Base-by-base conservation (phyloP, 306 rosid species). In the Comarum palustre region DNA sequence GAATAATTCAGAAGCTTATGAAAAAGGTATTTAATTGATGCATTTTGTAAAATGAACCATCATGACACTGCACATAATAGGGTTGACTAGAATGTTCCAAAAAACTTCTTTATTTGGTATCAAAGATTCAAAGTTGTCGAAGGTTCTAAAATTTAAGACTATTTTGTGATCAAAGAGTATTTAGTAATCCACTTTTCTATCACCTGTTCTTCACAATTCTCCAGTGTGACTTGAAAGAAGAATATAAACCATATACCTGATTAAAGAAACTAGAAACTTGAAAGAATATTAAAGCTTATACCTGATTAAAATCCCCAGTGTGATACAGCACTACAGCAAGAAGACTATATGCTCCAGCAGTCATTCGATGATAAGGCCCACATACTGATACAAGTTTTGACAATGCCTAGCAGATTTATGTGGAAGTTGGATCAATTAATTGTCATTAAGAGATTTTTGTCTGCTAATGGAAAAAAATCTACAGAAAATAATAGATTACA, bases 271-370 rank as follows among this genome's bases (percentile, higher is more conserved):
- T 54, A 4, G 15, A 54, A 54, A 54, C 29, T 25, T 66, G 24
- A 66, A 74, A 74, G 17, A 51, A 42, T 69, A 72, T 27, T 32
- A 14, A 45, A 32, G 63, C 17, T 54, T 71, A 77, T 71, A 81
- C 97, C 96, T 94, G 98, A 86, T 94, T 94, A 71, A 94, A 94
- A 81, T 94, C 98, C 60, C 98, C 98, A 16, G 98, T 94, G 77
- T 94, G 98, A 83, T 94, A 91, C 71, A 94, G 80, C 61, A 94
- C 98, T 71, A 94, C 98, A 54, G 98, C 98, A 76, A 94, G 85
- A 70, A 94, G 98, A 82, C 98, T 94, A 71, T 94, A 94, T 58
- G 98, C 98, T 72, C 98, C 98, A 4, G 98, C 98, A 48, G 98
- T 94, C 98, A 94, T 94, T 89, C 97, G 85, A 81, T 94, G 97